phyloP scores from a whole-genome alignment of 2,329 filamentous ascomycete genomes.

The Chrysosporium keratinophilum region DNA sequence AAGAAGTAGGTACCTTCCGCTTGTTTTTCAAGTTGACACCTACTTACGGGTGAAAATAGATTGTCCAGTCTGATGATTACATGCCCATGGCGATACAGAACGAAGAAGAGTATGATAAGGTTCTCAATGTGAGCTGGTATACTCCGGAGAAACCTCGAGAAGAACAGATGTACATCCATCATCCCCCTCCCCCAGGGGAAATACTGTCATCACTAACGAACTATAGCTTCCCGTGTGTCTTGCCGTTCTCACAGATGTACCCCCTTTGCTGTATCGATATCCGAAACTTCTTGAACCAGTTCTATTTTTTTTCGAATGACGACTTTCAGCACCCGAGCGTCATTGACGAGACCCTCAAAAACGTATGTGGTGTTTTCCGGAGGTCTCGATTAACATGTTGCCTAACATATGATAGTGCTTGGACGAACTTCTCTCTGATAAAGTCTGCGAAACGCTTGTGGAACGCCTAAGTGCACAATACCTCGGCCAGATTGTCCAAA shows the following conservation, averaged over 20 bases:
- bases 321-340: slow-evolving; percentile 84
- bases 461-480: slow-evolving; percentile 86
- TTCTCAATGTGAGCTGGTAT: slow-evolving; percentile 94
- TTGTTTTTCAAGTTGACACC: background rate
- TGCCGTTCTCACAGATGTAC: slow-evolving; percentile 99
- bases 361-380: slow-evolving; percentile 38
- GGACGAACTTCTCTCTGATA: slow-evolving; percentile 86
- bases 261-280: slow-evolving; percentile 97
- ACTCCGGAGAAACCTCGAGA: slow-evolving; percentile 67
- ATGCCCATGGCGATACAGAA: slow-evolving; percentile 98
- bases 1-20: slow-evolving; percentile 51
- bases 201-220: background rate
- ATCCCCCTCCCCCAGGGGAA: background rate
- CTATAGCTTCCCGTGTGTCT: slow-evolving; percentile 74
- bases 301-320: slow-evolving; percentile 94
- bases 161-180: slow-evolving; percentile 55
- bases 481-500: slow-evolving; percentile 94
- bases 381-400: background rate
- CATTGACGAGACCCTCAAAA: slow-evolving; percentile 82
- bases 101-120: slow-evolving; percentile 84
- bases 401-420: slow-evolving; percentile 50
- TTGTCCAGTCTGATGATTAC: slow-evolving; percentile 87
- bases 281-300: slow-evolving; percentile 92
- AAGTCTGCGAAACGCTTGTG: slow-evolving; percentile 83
- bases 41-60: slow-evolving; percentile 30